Evolutionary conservation across 768 basidiomycete species (phyloP).

Genomic region (Phaeotremella skinneri): DNA sequence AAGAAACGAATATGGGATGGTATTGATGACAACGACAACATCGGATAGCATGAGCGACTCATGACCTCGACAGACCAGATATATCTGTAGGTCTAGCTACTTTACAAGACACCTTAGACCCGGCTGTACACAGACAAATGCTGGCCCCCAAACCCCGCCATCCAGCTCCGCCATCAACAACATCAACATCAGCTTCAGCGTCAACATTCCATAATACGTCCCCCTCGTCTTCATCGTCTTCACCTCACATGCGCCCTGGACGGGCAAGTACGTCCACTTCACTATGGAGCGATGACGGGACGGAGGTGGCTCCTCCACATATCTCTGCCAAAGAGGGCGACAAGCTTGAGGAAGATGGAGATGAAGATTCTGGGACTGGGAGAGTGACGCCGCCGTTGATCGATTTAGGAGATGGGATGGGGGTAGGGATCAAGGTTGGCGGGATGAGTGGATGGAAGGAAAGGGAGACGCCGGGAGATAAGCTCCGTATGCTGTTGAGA

Average conservation of each 20-base stretch:
- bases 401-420: slow-evolving; percentile 8
- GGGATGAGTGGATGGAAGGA: not conserved
- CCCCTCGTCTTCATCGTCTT: slow-evolving; percentile 13
- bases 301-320: slow-evolving; percentile 17
- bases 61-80: not conserved
- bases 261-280: slow-evolving; percentile 15
- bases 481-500: slow-evolving; percentile 22
- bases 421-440: not conserved
- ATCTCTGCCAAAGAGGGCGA: not conserved
- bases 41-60: not conserved
- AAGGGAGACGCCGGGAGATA: slow-evolving; percentile 18
- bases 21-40: slow-evolving; percentile 1
- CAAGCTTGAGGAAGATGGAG: slow-evolving; percentile 2
- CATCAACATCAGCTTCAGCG: slow-evolving; percentile 11
- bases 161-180: slow-evolving; percentile 2
- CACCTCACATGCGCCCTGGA: slow-evolving; percentile 15
- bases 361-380: not conserved
- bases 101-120: not conserved
- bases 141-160: not conserved
- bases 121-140: slow-evolving; percentile 4
- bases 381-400: slow-evolving; percentile 9
- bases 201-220: slow-evolving; percentile 4
- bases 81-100: not conserved
- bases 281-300: slow-evolving; percentile 24
- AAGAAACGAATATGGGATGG: not conserved